Conservation (phyloP, 1,284 basidiomycete genomes). For the Marasmius fiardii region DNA sequence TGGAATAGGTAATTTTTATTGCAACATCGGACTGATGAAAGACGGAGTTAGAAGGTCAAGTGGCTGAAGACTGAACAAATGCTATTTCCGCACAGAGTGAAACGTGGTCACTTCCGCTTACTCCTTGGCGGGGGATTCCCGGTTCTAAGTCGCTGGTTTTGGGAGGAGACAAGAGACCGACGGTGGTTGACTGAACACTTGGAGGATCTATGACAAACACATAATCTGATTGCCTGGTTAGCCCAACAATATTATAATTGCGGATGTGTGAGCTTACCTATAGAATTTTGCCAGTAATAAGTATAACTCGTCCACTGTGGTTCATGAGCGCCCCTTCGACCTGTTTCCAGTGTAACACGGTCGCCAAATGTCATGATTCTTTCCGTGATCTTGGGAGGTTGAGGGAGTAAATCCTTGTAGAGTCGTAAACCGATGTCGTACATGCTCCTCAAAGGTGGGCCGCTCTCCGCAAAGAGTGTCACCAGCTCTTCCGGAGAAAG, state of each 20-base stretch:
- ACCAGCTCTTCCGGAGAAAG: slow-evolving; percentile 62
- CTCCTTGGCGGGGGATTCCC: slow-evolving; percentile 77
- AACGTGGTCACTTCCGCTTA: slow-evolving; percentile 88
- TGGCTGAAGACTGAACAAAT: slow-evolving; percentile 23
- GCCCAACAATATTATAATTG: background rate
- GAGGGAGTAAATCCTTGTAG: slow-evolving; percentile 12
- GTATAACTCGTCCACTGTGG: slow-evolving; percentile 83
- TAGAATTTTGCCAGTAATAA: slow-evolving; percentile 74
- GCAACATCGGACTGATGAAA: no score
- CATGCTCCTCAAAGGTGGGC: slow-evolving; percentile 45
- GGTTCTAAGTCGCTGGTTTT: slow-evolving; percentile 57
- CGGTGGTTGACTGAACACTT: slow-evolving; percentile 40
- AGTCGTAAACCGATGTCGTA: slow-evolving; percentile 55
- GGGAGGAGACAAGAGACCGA: slow-evolving; percentile 66
- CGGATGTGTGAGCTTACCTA: slow-evolving; percentile 49
- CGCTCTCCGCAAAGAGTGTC: slow-evolving; percentile 40
- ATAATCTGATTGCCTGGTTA: slow-evolving; percentile 59
- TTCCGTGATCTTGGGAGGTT: slow-evolving; percentile 11
- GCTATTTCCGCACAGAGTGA: slow-evolving; percentile 61
- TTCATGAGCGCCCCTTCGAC: slow-evolving; percentile 55
- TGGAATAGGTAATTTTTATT: background rate
- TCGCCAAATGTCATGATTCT: slow-evolving; percentile 45
- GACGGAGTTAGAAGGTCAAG: slow-evolving; percentile 3
- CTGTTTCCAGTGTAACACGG: slow-evolving; percentile 36
- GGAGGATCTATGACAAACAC: slow-evolving; percentile 67